Evolutionary conservation across 139 green algal species (phyloP).

Genomic region (Picochlorum sp.): DNA sequence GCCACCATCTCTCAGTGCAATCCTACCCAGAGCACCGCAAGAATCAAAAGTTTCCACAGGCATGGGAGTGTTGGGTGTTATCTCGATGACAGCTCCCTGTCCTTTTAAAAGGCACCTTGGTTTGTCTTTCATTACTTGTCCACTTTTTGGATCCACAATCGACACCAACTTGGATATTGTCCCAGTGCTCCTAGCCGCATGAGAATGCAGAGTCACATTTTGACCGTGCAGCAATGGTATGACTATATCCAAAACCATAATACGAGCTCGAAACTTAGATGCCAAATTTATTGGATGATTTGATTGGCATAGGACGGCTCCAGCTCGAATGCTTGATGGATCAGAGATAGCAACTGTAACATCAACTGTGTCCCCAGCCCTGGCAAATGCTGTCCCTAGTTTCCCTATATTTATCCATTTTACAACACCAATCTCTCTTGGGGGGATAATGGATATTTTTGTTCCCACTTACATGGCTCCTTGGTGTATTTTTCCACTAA

Average conservation of each 20-base stretch:
- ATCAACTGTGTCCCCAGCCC: slow-evolving; percentile 69
- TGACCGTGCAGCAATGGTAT: slow-evolving; percentile 68
- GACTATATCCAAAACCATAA: slow-evolving; percentile 70
- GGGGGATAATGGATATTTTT: slow-evolving; percentile 60
- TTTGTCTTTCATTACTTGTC: slow-evolving; percentile 39
- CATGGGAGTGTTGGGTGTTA: slow-evolving; percentile 45
- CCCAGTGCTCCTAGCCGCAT: slow-evolving; percentile 58
- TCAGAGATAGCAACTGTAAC: slow-evolving; percentile 56
- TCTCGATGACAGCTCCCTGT: slow-evolving; percentile 67
- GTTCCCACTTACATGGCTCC: slow-evolving; percentile 46
- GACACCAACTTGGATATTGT: slow-evolving; percentile 50
- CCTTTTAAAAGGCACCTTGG: slow-evolving; percentile 58
- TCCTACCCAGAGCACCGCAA: slow-evolving; percentile 60
- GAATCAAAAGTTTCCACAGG: slow-evolving; percentile 67
- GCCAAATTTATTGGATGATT: slow-evolving; percentile 63
- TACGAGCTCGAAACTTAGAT: slow-evolving; percentile 37
- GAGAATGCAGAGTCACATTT: slow-evolving; percentile 52
- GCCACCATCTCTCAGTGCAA: slow-evolving; percentile 72
- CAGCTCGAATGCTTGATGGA: not conserved
- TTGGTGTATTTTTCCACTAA: slow-evolving; percentile 78
- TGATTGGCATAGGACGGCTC: slow-evolving; percentile 48
- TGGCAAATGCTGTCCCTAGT: slow-evolving; percentile 30
- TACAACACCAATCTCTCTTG: slow-evolving; percentile 29
- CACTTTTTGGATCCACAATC: slow-evolving; percentile 60
- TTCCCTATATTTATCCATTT: slow-evolving; percentile 28